A percentile compares a stretch with the other conserved stretches of the same genome.
Conservation (phyloP, 2,329 filamentous ascomycete genomes). For the Pseudogymnoascus pannorum region DNA sequence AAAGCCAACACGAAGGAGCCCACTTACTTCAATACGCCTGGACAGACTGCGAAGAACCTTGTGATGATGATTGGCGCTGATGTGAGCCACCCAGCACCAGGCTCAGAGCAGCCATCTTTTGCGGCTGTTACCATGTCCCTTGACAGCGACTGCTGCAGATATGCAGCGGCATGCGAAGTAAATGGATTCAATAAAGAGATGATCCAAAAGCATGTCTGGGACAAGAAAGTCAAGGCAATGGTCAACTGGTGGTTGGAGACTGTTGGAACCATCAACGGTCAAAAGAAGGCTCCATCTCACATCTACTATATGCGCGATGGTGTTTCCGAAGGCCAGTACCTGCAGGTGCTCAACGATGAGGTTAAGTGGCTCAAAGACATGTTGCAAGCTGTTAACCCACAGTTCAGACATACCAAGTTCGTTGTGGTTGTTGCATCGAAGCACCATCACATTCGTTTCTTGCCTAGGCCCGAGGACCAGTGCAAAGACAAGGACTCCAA, state of each 20-base stretch:
- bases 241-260: constrained; percentile 59
- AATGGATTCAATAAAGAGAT: constrained; percentile 81
- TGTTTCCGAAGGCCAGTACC: constrained; percentile 80
- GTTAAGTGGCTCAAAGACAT: constrained; percentile 50
- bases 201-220: constrained; percentile 36
- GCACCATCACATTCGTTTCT: constrained; percentile 89
- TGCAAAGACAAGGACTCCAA: constrained; percentile 70
- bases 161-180: constrained; percentile 70
- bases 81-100: constrained; percentile 75
- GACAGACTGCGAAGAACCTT: background rate
- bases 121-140: constrained; percentile 81
- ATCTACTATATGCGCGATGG: constrained; percentile 93
- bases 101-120: constrained; percentile 61
- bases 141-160: constrained; percentile 64
- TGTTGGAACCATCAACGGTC: constrained; percentile 35
- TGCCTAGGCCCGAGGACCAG: constrained; percentile 45
- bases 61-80: constrained; percentile 85
- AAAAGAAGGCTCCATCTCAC: constrained; percentile 53
- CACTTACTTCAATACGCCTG: background rate
- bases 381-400: constrained; percentile 35
- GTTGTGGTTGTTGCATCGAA: constrained; percentile 87
- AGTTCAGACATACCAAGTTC: constrained; percentile 45
- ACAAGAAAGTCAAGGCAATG: constrained; percentile 57
- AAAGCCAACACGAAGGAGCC: constrained; percentile 1
- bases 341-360: constrained; percentile 72